A percentile compares a stretch with the other conserved stretches of the same genome.
phyloP scores from a whole-genome alignment of 352 stramenopile species.

The Phytophthora sp. region DNA sequence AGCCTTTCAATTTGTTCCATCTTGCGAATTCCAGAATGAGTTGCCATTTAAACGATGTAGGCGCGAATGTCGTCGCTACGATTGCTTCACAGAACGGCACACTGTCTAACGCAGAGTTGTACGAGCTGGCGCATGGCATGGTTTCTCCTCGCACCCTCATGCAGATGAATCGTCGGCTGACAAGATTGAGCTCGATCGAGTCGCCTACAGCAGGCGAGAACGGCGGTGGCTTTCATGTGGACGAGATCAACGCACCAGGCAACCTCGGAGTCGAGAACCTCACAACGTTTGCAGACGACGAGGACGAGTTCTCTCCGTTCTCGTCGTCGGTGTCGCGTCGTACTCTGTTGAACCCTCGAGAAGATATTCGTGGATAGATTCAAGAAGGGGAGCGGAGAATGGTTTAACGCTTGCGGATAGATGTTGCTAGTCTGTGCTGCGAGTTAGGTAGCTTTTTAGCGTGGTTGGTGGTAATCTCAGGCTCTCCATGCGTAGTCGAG shows the following conservation, averaged over 20 bases:
- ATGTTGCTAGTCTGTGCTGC: constrained; percentile 4
- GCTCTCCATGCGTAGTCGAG: constrained; percentile 2
- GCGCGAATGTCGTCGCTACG: constrained; percentile 22
- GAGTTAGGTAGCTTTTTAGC: constrained; percentile 13
- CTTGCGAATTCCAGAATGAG: constrained; percentile 12
- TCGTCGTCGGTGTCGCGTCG: constrained; percentile 38
- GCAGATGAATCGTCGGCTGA: constrained; percentile 70
- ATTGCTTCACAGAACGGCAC: constrained; percentile 29
- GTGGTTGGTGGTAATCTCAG: constrained; percentile 8
- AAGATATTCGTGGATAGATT: constrained; percentile 55
- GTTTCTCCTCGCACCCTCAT: constrained; percentile 73
- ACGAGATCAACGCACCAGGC: constrained; percentile 52
- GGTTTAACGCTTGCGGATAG: background rate
- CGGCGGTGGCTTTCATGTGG: constrained; percentile 40
- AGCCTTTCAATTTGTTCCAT: constrained; percentile 75
- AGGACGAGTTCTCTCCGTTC: constrained; percentile 45
- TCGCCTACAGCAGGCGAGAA: constrained; percentile 58
- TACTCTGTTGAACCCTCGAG: constrained; percentile 47
- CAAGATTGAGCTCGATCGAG: constrained; percentile 74
- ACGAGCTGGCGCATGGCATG: constrained; percentile 81
- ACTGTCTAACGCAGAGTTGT: constrained; percentile 78
- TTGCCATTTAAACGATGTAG: constrained; percentile 14
- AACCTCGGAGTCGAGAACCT: constrained; percentile 40
- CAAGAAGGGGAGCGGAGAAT: background rate
- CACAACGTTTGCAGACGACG: constrained; percentile 36